Evolutionary conservation across 768 basidiomycete species (phyloP), one percentile per base, ranked within the genome.

Genomic region (Russula vinacea): DNA sequence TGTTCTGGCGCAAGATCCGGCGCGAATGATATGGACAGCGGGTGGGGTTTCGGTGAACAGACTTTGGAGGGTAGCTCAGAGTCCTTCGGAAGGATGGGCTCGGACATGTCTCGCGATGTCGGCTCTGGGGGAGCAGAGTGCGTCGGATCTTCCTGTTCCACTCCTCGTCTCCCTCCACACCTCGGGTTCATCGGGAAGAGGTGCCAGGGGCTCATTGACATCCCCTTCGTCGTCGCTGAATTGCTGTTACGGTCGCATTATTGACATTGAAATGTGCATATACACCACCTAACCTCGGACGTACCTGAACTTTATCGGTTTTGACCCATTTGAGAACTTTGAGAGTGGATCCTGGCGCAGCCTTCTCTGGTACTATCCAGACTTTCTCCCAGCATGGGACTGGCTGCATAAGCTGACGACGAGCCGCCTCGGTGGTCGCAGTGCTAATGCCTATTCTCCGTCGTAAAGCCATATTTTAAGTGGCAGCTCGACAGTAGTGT

Each of bases 221-320:
- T 85, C 88, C 56, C 83, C 88, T 70, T 93, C 92, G 63, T 92
- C 89, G 70, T 93, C 91, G 70, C 88, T 91, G 70, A 93, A 94
- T 81, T 92, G 89, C 91, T 94, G 66, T 58, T 40, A 32, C 35
- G 16, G 14, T 45, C 53, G 56, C 53, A 52, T 56, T 51, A 56
- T 63, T 52, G 53, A 47, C 52, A 56, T 63, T 52, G 53, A 47
- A 62, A 54, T 26, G 22, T 52, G 35, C 24, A 19, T 26, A 5
- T 52, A 33, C 62, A 62, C 42, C 42, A 45, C 16, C 42, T 37
- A 35, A 32, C 32, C 9, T 19, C 32, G 49, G 51, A 55, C 83
- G 58, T 70, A 89, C 91, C 79, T 90, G 91, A 53, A 79, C 78
- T 74, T 85, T 89, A 62, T 92, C 88, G 16, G 89, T 89, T 72